Conservation (phyloP, 2,329 filamentous ascomycete species). For the Colletotrichum neosansevieriae region DNA sequence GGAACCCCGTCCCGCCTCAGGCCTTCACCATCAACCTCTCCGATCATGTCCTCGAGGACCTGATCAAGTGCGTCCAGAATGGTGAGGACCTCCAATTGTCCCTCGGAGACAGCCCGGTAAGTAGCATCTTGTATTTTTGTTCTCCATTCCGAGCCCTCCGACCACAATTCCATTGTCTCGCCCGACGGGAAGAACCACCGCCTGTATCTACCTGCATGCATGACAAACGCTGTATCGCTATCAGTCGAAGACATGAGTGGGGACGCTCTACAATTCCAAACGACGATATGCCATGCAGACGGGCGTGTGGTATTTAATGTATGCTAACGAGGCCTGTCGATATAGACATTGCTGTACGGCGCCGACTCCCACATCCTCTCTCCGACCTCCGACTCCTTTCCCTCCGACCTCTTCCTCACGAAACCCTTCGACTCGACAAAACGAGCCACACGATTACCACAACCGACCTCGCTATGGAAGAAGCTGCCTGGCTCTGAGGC, state of each 20-base stretch:
- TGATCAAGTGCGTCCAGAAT: constrained; percentile 71
- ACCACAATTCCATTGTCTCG: constrained; percentile 29
- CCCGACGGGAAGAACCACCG: constrained; percentile 10
- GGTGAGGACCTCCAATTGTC: constrained; percentile 69
- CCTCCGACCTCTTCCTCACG: constrained; percentile 69
- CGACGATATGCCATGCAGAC: background rate
- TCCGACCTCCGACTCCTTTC: constrained; percentile 57
- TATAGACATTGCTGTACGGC: constrained; percentile 67
- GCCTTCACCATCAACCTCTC: constrained; percentile 70
- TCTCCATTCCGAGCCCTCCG: background rate
- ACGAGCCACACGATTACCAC: constrained; percentile 61
- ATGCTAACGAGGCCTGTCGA: constrained; percentile 25
- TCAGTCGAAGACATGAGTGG: constrained; percentile 5
- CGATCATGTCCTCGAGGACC: constrained; percentile 69
- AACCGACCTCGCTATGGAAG: constrained; percentile 64
- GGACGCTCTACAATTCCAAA: background rate
- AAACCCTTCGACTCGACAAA: constrained; percentile 61
- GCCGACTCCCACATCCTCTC: constrained; percentile 61
- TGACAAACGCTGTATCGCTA: constrained; percentile 21
- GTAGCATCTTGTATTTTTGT: constrained; percentile 46
- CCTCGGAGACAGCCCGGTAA: constrained; percentile 70
- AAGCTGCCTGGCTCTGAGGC: constrained; percentile 44
- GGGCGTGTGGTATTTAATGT: background rate
- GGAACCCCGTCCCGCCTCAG: constrained; percentile 59
- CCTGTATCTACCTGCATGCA: constrained; percentile 15